phyloP scores from a whole-genome alignment of 208 protist species.

The Leptomonas pyrrhocoris region DNA sequence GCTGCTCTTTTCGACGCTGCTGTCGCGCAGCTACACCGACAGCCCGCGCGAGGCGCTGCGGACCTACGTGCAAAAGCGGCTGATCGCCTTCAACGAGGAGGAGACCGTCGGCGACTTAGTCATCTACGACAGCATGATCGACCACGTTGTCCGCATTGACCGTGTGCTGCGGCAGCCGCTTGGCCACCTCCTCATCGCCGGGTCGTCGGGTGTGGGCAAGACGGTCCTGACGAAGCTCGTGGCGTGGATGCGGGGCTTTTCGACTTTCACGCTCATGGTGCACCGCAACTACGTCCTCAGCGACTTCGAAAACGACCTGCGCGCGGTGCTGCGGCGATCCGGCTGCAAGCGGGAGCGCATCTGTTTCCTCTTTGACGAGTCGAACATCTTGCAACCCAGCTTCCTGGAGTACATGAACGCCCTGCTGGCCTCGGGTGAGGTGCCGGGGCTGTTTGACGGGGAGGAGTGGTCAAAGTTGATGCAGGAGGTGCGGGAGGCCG shows the following conservation, averaged over 20 bases:
- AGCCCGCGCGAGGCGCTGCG: slow-evolving; percentile 91
- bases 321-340: slow-evolving; percentile 94
- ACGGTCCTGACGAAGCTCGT: slow-evolving; percentile 98
- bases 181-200: slow-evolving; percentile 97
- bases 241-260: slow-evolving; percentile 97
- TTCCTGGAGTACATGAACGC: slow-evolving; percentile 99
- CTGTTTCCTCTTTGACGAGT: slow-evolving; percentile 99
- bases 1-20: slow-evolving; percentile 97
- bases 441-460: slow-evolving; percentile 98
- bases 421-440: slow-evolving; percentile 98
- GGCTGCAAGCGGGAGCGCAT: slow-evolving; percentile 97
- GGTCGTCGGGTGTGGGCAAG: slow-evolving; percentile 98
- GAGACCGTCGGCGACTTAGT: slow-evolving; percentile 95
- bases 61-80: slow-evolving; percentile 85
- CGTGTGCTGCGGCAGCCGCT: slow-evolving; percentile 98
- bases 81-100: slow-evolving; percentile 97
- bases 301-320: slow-evolving; percentile 99
- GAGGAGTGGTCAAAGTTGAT: slow-evolving; percentile 97
- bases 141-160: slow-evolving; percentile 99
- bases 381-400: slow-evolving; percentile 97
- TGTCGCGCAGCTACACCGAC: slow-evolving; percentile 91
- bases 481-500: slow-evolving; percentile 74
- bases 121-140: slow-evolving; percentile 98
- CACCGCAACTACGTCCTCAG: slow-evolving; percentile 95
- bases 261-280: slow-evolving; percentile 97